These are phyloP conservation scores for Arthroderma sp. DNA, from an alignment of 2,329 filamentous ascomycete genomes.

Conservation along the genomic window DNA sequence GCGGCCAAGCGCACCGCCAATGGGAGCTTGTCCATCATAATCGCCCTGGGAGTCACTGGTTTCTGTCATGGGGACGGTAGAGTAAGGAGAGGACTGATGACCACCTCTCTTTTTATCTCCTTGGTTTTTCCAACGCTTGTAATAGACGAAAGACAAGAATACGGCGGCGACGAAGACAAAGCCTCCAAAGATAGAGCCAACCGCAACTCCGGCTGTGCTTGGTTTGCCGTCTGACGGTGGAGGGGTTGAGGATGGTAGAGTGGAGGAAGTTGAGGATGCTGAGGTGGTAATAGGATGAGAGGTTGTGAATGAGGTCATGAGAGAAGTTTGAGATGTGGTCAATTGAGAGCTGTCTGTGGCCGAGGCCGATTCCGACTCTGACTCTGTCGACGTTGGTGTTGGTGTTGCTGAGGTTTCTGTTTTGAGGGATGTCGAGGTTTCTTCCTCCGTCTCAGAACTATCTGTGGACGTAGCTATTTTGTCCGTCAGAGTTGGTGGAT, in stretches of 20 bases:
- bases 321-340: not conserved
- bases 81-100: slow-evolving; percentile 2
- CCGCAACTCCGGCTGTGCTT: slow-evolving; percentile 8
- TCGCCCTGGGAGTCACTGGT: slow-evolving; percentile 1
- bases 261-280: not conserved
- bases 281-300: not conserved
- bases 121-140: slow-evolving; percentile 9
- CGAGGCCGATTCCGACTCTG: not conserved
- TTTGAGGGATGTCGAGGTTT: not conserved
- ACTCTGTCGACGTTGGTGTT: not conserved
- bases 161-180: slow-evolving; percentile 8
- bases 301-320: not conserved
- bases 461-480: not conserved
- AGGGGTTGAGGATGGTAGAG: not conserved
- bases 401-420: not conserved
- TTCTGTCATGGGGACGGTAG: slow-evolving; percentile 3
- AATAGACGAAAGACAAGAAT: slow-evolving; percentile 8
- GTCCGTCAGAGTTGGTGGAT: no score
- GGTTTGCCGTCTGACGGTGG: slow-evolving; percentile 1
- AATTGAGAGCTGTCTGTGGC: not conserved
- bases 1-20: no score
- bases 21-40: no score
- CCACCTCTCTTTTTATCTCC: slow-evolving; percentile 5
- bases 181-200: slow-evolving; percentile 10
- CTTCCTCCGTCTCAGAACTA: not conserved